phyloP scores from a whole-genome alignment of 2,329 filamentous ascomycete genomes.

The Colletotrichum sp. region DNA sequence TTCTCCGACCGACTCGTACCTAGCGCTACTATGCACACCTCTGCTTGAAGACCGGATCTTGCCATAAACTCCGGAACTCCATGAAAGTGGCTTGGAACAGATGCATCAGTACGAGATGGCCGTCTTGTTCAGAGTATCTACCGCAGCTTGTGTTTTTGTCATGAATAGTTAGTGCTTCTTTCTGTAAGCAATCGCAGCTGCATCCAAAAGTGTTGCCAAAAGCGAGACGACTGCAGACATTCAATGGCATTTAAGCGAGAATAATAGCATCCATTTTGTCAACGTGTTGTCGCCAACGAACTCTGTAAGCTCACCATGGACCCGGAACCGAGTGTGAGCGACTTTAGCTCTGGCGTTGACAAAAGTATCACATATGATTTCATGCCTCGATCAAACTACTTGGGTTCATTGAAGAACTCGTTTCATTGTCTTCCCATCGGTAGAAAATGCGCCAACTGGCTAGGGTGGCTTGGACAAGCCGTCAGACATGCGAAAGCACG shows the following conservation, averaged over 20 bases:
- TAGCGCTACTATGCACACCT: neutral
- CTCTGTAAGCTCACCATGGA: neutral
- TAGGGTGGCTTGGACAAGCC: no score
- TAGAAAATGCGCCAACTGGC: neutral
- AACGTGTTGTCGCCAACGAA: neutral
- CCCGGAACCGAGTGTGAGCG: neutral
- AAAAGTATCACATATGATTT: neutral
- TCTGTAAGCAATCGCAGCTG: neutral
- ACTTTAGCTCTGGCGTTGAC: neutral
- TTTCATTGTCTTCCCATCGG: fast-evolving
- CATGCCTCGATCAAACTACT: neutral
- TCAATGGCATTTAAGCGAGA: neutral
- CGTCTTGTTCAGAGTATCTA: fast-evolving
- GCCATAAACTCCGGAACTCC: neutral
- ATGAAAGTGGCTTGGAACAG: fast-evolving
- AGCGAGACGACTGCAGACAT: neutral
- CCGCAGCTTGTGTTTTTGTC: neutral
- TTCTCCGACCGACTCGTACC: neutral
- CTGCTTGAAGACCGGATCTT: fast-evolving
- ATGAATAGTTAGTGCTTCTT: neutral
- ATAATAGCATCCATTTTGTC: fast-evolving
- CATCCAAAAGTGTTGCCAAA: neutral
- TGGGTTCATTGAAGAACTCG: fast-evolving
- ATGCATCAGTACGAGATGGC: neutral
- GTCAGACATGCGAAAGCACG: fast-evolving